phyloP scores from a whole-genome alignment of 345 rosid genomes.

The Lumnitzera littorea region DNA sequence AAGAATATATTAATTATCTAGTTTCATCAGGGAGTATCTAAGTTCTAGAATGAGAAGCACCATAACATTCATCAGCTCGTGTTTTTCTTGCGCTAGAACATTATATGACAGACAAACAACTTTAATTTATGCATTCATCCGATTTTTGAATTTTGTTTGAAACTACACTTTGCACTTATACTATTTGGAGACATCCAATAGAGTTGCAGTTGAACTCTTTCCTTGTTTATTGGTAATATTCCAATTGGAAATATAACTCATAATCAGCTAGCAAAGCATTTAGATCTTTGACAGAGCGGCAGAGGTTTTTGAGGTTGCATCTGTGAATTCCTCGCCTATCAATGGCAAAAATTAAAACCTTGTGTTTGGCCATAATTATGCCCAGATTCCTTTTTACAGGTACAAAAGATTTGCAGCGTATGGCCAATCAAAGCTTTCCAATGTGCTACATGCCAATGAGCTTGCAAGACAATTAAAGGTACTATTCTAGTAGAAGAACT shows the following conservation, averaged over 20 bases:
- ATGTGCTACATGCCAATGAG: constrained; percentile 79
- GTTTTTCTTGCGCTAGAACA: too few species aligned
- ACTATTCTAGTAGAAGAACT: background rate
- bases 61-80: too few species aligned
- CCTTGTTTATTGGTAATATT: too few species aligned
- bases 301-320: too few species aligned
- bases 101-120: too few species aligned
- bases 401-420: constrained; percentile 44
- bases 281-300: too few species aligned
- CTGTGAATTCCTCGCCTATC: too few species aligned
- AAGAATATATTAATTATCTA: background rate
- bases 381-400: constrained; percentile 23
- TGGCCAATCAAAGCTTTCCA: constrained; percentile 78
- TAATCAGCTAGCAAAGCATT: too few species aligned
- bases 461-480: constrained; percentile 71
- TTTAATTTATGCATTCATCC: background rate
- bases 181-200: background rate
- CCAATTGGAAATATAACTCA: too few species aligned
- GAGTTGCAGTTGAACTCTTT: background rate
- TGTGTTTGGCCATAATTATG: background rate
- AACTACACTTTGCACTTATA: background rate
- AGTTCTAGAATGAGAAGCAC: too few species aligned
- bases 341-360: too few species aligned
- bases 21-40: too few species aligned
- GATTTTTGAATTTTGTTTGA: background rate